Conservation (phyloP, 768 basidiomycete genomes). For the Boletus sensibilis region DNA sequence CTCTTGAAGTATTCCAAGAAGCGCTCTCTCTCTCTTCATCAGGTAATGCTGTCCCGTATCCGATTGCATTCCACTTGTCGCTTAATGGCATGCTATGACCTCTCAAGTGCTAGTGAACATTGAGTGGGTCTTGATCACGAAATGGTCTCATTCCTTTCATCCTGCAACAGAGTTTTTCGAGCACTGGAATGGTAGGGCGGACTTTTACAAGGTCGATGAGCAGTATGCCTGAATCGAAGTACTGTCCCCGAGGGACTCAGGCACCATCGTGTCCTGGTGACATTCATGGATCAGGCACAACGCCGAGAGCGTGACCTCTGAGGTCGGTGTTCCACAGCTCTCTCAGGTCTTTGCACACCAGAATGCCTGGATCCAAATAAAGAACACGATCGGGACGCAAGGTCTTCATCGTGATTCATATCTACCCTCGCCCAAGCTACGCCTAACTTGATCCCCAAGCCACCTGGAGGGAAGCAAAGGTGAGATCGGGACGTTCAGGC, state of each 20-base stretch:
- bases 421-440: constrained; percentile 48
- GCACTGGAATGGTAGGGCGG: constrained; percentile 23
- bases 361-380: constrained; percentile 27
- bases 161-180: constrained; percentile 22
- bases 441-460: constrained; percentile 27
- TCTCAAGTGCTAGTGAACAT: constrained; percentile 41
- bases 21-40: constrained; percentile 33
- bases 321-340: constrained; percentile 47
- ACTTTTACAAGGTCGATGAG: constrained; percentile 45
- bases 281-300: constrained; percentile 43
- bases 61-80: constrained; percentile 51
- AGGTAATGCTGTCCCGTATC: constrained; percentile 45
- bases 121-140: constrained; percentile 50
- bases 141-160: constrained; percentile 30
- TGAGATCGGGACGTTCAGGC: constrained; percentile 27
- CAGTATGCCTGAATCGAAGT: constrained; percentile 54
- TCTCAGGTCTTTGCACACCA: constrained; percentile 39
- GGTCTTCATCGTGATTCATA: constrained; percentile 33
- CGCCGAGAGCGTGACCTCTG: constrained; percentile 39
- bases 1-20: constrained; percentile 31
- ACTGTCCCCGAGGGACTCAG: constrained; percentile 33
- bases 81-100: constrained; percentile 38
- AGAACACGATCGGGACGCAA: constrained; percentile 47
- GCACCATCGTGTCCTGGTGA: constrained; percentile 37
- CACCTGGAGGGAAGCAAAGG: constrained; percentile 38